Evolutionary conservation across 2,329 filamentous ascomycete genomes (phyloP).

Genomic region (Chaetomium strumarium): DNA sequence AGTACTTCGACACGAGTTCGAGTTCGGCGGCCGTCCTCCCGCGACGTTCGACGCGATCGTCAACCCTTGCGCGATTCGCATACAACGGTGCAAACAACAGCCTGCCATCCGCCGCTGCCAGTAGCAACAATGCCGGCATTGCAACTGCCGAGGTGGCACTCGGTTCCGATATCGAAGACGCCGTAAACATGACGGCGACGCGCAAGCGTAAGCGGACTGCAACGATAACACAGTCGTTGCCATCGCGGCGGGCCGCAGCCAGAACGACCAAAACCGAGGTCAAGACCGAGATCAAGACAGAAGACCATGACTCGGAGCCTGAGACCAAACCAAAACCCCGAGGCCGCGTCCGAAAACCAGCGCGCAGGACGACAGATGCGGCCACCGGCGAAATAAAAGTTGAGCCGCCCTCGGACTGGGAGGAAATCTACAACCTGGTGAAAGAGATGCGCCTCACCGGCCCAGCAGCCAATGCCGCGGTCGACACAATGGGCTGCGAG

Average conservation of each 20-base stretch:
- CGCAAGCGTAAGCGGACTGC: slow-evolving; percentile 30
- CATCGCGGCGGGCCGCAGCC: background rate
- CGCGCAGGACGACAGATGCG: slow-evolving; percentile 29
- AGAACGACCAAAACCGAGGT: slow-evolving; percentile 2
- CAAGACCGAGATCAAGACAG: slow-evolving; percentile 12
- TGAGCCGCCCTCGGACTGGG: slow-evolving; percentile 73
- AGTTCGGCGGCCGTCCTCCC: slow-evolving; percentile 34
- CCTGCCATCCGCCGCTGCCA: slow-evolving; percentile 16
- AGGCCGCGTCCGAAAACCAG: slow-evolving; percentile 39
- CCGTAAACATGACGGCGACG: slow-evolving; percentile 23
- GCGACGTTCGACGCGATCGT: slow-evolving; percentile 45
- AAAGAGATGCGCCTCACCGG: slow-evolving; percentile 64
- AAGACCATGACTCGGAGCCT: background rate
- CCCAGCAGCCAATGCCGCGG: slow-evolving; percentile 65
- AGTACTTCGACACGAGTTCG: slow-evolving; percentile 45
- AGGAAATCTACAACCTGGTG: slow-evolving; percentile 70
- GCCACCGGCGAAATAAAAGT: slow-evolving; percentile 35
- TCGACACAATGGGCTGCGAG: slow-evolving; percentile 97
- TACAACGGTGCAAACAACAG: slow-evolving; percentile 25
- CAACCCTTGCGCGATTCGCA: slow-evolving; percentile 43
- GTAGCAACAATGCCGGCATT: slow-evolving; percentile 8
- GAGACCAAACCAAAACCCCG: slow-evolving; percentile 9
- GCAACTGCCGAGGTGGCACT: slow-evolving; percentile 5
- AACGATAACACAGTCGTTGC: slow-evolving; percentile 2
- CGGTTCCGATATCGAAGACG: slow-evolving; percentile 32